Evolutionary conservation across 2,329 filamentous ascomycete genomes (phyloP), one percentile per base, ranked within the genome.

Genomic region (Paecilomyces sp.): DNA sequence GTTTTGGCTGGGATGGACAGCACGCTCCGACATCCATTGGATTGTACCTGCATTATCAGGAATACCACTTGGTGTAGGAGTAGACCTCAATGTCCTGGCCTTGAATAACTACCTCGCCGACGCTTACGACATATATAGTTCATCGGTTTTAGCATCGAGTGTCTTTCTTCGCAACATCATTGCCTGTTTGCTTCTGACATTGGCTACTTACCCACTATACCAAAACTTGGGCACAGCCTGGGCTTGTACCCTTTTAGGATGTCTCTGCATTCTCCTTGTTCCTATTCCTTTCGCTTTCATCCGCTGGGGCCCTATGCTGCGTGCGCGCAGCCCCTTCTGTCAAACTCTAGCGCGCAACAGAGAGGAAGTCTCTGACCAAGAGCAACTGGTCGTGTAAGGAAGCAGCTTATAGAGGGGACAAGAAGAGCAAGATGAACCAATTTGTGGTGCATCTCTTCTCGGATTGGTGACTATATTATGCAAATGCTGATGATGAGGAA

Each of bases 111-210:
- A 88, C 66, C 77, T 88, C 13, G 85, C 83, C 33, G 86, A 88
- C 65, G 85, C 86, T n/a, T 89, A 89, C 71, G 82, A 85, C 63
- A 80, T 85, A 54, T 88, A 83, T 65, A 84, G 85, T 0, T 83
- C 83, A 0, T 82, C 79, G 18, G 83, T 81, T 2, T 77, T 83
- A 58, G 82, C 82, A 0, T 81, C 82, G 0, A 75, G 81, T 0
- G 80, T 77, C 4, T 80, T 79, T 55, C 73, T 76, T 55, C 77
- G 83, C 3, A 82, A 78, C 25, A 66, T 83, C 2, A 72, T 83
- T 9, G 83, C 81, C 1, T 80, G 80, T 0, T 74, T 86, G 1
- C 75, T 88, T 54, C 85, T 47, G 9, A 47, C 86, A 3, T 75
- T 88, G 12, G 76, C 75, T 7, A 73, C 74, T 5, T 65, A 66